Percentiles rank a stretch among this genome's conserved stretches.
Conservation (phyloP, 2,329 filamentous ascomycete genomes). For the Daldinia sp. region DNA sequence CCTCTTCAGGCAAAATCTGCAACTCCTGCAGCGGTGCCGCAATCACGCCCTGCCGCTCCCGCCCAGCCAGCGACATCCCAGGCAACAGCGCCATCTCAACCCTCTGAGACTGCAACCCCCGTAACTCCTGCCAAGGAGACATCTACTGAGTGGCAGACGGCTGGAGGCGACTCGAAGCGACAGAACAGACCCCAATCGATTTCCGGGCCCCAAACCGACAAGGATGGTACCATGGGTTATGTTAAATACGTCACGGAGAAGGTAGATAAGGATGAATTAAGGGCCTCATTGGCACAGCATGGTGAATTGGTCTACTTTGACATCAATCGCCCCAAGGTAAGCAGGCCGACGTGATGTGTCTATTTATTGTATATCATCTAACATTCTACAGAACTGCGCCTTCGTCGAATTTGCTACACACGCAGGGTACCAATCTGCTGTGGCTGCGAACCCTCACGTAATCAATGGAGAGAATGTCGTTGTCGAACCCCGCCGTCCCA, state of each 20-base stretch:
- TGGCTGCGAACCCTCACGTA: conserved; percentile 83
- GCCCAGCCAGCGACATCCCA: conserved; percentile 52
- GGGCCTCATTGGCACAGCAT: conserved; percentile 73
- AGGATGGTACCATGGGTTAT: conserved; percentile 83
- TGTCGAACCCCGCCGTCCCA: conserved; percentile 88
- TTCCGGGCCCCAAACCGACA: conserved; percentile 67
- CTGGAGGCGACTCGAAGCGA: conserved; percentile 82
- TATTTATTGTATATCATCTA: conserved; percentile 37
- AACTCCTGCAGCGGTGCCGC: conserved; percentile 16
- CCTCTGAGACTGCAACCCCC: conserved; percentile 47
- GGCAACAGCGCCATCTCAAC: conserved; percentile 54
- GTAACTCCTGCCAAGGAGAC: conserved; percentile 59
- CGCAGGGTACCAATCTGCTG: conserved; percentile 83
- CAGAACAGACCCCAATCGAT: conserved; percentile 78
- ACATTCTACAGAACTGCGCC: conserved; percentile 79
- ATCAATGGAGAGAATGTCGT: conserved; percentile 83
- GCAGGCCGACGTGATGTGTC: conserved; percentile 52
- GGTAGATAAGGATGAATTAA: conserved; percentile 78
- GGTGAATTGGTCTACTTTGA: conserved; percentile 78
- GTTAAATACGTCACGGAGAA: conserved; percentile 96
- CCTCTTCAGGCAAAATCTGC: conserved; percentile 48
- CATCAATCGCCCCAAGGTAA: conserved; percentile 83
- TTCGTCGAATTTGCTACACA: conserved; percentile 91
- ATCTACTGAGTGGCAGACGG: conserved; percentile 85
- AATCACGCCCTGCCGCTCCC: conserved; percentile 47